These are phyloP conservation scores for Lasiodiplodia hormozganensis DNA, from an alignment of 2,329 filamentous ascomycete species.

Conservation along the genomic window DNA sequence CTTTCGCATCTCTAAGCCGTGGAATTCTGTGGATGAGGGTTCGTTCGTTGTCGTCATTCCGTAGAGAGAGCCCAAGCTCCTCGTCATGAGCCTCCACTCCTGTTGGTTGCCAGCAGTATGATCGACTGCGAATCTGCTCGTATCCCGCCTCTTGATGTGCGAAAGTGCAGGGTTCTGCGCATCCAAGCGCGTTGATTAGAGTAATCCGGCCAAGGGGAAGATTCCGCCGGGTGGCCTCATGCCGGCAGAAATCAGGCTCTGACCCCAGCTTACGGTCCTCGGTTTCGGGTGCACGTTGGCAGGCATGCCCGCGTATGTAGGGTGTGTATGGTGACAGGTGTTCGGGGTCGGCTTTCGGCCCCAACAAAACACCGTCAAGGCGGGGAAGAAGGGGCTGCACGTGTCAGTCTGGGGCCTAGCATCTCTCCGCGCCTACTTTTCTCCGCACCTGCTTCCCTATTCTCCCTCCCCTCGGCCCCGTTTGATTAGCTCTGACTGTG, in stretches of 20 bases:
- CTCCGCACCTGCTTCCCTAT: slow-evolving; percentile 13
- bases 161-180: background rate
- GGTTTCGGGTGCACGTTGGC: slow-evolving; percentile 18
- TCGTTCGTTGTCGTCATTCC: background rate
- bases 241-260: slow-evolving; percentile 5
- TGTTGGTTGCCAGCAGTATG: background rate
- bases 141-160: slow-evolving; percentile 4
- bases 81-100: background rate
- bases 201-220: slow-evolving; percentile 10
- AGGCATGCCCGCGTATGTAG: slow-evolving; percentile 1
- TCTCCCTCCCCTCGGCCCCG: background rate
- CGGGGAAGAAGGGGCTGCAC: background rate
- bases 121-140: slow-evolving; percentile 5
- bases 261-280: slow-evolving; percentile 16
- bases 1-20: background rate
- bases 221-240: slow-evolving; percentile 19
- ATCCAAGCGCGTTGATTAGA: slow-evolving; percentile 3
- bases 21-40: background rate
- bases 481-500: background rate
- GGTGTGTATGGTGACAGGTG: slow-evolving; percentile 24
- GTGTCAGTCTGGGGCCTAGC: background rate
- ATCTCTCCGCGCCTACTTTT: slow-evolving; percentile 17
- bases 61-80: background rate
- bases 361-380: slow-evolving; percentile 10
- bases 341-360: slow-evolving; percentile 17